Conservation (phyloP, 2,329 filamentous ascomycete species). For the Paramyrothecium roridum region DNA sequence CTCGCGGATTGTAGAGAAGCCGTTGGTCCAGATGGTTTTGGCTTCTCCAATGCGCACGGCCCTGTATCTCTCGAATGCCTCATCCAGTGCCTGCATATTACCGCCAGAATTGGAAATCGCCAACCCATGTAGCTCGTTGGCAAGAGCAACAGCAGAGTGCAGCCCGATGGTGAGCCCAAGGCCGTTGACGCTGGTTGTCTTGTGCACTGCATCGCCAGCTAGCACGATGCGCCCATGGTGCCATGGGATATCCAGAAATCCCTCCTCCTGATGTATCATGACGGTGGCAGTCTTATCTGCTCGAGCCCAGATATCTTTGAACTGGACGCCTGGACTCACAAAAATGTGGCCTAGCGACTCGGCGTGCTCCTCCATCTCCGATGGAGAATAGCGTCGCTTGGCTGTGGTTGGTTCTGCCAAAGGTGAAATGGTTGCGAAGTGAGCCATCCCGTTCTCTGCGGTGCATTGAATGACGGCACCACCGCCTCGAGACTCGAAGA, state of each 20-base stretch:
- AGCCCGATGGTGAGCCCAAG: not conserved
- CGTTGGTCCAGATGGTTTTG: too few species aligned
- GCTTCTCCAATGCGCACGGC: not conserved
- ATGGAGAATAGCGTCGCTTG: not conserved
- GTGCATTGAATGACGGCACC: not conserved
- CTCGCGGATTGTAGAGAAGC: too few species aligned
- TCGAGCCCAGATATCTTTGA: not conserved
- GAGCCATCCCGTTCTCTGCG: not conserved
- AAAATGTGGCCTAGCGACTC: not conserved
- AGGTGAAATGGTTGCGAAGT: not conserved
- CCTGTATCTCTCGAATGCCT: not conserved
- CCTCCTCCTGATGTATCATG: not conserved
- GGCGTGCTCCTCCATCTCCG: not conserved
- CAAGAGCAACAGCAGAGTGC: not conserved
- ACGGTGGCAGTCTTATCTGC: not conserved
- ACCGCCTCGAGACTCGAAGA: not conserved
- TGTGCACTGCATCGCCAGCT: not conserved
- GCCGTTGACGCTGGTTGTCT: not conserved
- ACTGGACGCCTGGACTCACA: not conserved
- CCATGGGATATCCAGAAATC: not conserved
- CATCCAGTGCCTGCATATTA: not conserved
- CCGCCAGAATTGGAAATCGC: not conserved
- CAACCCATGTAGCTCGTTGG: not conserved
- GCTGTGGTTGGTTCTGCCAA: not conserved
- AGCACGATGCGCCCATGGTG: not conserved